Evolutionary conservation across 805 yeast species (phyloP).

Genomic region (Cyberlindnera xishuangbannaensis): DNA sequence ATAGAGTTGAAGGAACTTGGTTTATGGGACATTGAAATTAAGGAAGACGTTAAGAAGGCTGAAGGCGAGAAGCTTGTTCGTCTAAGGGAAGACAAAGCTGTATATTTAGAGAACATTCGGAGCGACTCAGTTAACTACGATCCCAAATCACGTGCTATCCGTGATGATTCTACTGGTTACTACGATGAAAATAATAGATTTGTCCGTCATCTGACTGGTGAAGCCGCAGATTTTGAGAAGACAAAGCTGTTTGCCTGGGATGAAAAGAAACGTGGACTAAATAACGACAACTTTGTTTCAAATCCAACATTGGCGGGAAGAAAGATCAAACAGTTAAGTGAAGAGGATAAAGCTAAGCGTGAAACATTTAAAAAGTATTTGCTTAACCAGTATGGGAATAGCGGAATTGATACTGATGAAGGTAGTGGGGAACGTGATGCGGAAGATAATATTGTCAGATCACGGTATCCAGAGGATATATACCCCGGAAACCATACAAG

Average conservation of each 20-base stretch:
- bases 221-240: slow-evolving; percentile 47
- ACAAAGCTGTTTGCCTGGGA: slow-evolving; percentile 48
- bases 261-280: slow-evolving; percentile 26
- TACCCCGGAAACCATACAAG: slow-evolving; percentile 33
- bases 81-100: slow-evolving; percentile 72
- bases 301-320: slow-evolving; percentile 43
- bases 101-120: slow-evolving; percentile 46
- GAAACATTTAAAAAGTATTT: slow-evolving; percentile 26
- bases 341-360: slow-evolving; percentile 25
- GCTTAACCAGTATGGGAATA: slow-evolving; percentile 8
- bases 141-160: slow-evolving; percentile 43
- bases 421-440: slow-evolving; percentile 12
- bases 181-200: slow-evolving; percentile 39
- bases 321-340: slow-evolving; percentile 30
- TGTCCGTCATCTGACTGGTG: slow-evolving; percentile 50
- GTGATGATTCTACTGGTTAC: slow-evolving; percentile 29
- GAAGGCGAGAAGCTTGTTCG: slow-evolving; percentile 44
- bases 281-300: slow-evolving; percentile 28
- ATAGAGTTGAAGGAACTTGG: slow-evolving; percentile 38
- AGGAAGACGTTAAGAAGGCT: slow-evolving; percentile 25
- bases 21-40: slow-evolving; percentile 17
- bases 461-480: slow-evolving; percentile 33
- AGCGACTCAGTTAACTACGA: slow-evolving; percentile 44
- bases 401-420: slow-evolving; percentile 8
- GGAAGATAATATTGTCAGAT: slow-evolving; percentile 15